Conservation (phyloP, 75 land plant species). For the Pseudotsuga menziesii region DNA sequence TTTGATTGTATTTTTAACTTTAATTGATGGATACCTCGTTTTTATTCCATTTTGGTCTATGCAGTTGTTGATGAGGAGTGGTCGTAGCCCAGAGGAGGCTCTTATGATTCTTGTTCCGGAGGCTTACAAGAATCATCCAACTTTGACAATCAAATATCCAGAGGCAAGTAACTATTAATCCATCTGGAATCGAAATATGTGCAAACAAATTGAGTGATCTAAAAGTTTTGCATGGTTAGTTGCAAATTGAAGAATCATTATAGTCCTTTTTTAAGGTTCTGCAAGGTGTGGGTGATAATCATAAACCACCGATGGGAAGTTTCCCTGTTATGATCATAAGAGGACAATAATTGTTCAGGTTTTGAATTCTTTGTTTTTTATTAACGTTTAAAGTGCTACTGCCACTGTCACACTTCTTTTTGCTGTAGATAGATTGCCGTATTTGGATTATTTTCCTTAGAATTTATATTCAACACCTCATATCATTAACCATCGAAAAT, state of each 20-base stretch:
- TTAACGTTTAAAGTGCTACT: not conserved
- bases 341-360: not conserved
- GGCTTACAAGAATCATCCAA: slow-evolving; percentile 98
- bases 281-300: not conserved
- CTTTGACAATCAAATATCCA: slow-evolving; percentile 84
- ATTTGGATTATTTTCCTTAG: not conserved
- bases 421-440: not conserved
- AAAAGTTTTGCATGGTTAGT: not conserved
- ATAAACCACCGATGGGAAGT: not conserved
- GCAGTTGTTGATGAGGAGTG: slow-evolving; percentile 92
- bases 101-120: slow-evolving; percentile 99
- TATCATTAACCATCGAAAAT: not conserved
- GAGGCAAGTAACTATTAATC: slow-evolving; percentile 55
- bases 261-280: not conserved
- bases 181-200: not conserved
- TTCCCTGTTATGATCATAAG: not conserved
- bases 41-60: slow-evolving; percentile 9
- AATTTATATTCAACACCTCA: not conserved
- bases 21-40: not conserved
- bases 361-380: not conserved
- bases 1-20: not conserved
- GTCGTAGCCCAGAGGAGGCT: slow-evolving; percentile 83
- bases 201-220: not conserved
- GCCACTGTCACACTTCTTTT: not conserved
- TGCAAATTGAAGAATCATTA: not conserved